These are phyloP conservation scores for Leccinum fallax DNA, from an alignment of 1,284 basidiomycete species.

Conservation along the genomic window DNA sequence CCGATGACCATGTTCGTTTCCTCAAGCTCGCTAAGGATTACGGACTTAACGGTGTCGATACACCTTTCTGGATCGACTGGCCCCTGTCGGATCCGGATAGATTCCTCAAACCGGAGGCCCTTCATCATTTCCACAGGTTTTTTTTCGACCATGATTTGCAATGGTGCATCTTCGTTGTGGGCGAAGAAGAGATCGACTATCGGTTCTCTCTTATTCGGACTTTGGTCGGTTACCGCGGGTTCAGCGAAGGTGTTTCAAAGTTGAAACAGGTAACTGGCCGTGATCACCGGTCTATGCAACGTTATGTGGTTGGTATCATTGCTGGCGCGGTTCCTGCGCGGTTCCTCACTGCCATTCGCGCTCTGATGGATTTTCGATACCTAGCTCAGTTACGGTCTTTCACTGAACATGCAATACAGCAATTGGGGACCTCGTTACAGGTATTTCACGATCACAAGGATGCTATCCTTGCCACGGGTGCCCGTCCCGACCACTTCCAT, in stretches of 20 bases:
- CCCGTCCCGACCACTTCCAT: not conserved
- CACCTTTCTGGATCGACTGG: not conserved
- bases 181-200: not conserved
- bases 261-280: not conserved
- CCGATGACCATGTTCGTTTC: not conserved
- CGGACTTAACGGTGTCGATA: not conserved
- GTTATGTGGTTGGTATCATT: not conserved
- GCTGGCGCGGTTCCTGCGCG: not conserved
- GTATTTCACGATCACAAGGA: not conserved
- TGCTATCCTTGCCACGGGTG: not conserved
- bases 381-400: not conserved
- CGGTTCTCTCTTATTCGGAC: not conserved
- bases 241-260: not conserved
- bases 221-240: not conserved
- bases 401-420: not conserved
- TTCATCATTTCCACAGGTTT: not conserved
- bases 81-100: not conserved
- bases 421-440: not conserved
- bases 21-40: not conserved
- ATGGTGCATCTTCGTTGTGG: not conserved
- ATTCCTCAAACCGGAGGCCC: not conserved
- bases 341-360: not conserved
- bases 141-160: conserved; percentile 1
- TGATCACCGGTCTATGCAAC: not conserved
- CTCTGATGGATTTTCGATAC: not conserved